Conservation (phyloP, 257 asterid species). For the Coffea canephora region DNA sequence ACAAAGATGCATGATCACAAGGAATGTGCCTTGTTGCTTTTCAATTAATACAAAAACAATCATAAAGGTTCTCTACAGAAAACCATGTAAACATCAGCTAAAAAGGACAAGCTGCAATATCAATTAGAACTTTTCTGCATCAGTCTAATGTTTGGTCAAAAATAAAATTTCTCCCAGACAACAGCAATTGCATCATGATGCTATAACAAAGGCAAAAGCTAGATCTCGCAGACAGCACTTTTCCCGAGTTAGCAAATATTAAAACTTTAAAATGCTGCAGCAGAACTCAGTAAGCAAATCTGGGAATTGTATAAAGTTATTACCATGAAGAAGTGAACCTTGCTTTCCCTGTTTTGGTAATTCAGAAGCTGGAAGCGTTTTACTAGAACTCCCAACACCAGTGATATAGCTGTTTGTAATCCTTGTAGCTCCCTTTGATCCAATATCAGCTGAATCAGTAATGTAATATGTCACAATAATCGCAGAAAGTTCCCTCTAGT, state of each 20-base stretch:
- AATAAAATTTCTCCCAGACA: background rate
- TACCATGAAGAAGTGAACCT: conserved; percentile 61
- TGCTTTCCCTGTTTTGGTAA: conserved; percentile 43
- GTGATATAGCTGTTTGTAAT: conserved; percentile 46
- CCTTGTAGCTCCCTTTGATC: conserved; percentile 55
- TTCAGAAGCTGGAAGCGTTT: conserved; percentile 41
- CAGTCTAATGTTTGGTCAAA: background rate
- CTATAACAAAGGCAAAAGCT: background rate
- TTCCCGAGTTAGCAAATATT: background rate
- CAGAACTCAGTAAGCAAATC: background rate
- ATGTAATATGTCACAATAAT: conserved; percentile 39
- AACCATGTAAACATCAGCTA: background rate
- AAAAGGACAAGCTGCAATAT: background rate
- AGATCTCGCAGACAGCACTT: background rate
- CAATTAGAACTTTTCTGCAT: background rate
- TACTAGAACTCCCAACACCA: conserved; percentile 49
- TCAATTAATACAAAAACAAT: background rate
- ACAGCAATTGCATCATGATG: background rate
- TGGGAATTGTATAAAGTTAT: conserved; percentile 5
- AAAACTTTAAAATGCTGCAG: background rate
- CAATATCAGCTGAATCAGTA: conserved; percentile 76
- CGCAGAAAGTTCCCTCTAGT: conserved; percentile 20
- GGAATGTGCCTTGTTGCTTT: background rate
- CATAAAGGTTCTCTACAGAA: background rate
- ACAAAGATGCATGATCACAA: background rate